Percentiles rank a stretch among this genome's conserved stretches.
Evolutionary conservation across 148 eudicot genomes (phyloP).

Genomic region (Fagopyrum tataricum): DNA sequence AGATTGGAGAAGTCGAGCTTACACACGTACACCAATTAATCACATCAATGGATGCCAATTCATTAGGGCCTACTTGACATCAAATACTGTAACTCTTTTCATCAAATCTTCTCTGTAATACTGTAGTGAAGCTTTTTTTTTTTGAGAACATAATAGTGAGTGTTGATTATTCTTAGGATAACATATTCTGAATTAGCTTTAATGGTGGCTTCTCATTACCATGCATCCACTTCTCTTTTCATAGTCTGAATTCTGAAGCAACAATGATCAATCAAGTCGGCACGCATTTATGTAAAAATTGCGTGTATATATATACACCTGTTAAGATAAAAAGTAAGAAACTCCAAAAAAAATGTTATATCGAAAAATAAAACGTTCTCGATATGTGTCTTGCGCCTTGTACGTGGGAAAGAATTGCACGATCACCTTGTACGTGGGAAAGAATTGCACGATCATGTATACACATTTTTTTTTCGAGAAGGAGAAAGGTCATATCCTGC

Average conservation of each 20-base stretch:
- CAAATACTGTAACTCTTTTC: background rate
- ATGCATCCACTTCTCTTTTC: constrained; percentile 7
- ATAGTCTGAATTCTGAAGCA: constrained; percentile 3
- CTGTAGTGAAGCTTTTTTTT: no score
- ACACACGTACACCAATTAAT: background rate
- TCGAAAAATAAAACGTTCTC: no score
- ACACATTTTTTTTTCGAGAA: no score
- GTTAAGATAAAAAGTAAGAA: no score
- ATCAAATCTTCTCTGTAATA: background rate
- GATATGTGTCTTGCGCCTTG: no score
- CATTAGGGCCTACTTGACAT: constrained; percentile 9
- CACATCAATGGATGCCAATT: constrained; percentile 1
- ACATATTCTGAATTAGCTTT: constrained; percentile 6
- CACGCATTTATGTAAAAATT: background rate
- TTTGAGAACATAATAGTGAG: no score
- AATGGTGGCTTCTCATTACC: constrained; percentile 5
- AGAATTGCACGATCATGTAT: no score
- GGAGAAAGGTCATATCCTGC: no score
- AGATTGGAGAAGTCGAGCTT: constrained; percentile 5
- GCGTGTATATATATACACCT: no score
- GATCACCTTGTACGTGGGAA: no score
- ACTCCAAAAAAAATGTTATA: no score
- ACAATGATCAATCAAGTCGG: constrained; percentile 1
- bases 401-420: no score
- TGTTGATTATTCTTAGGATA: constrained; percentile 5